Conservation (phyloP, 164 flowering plant species). For the Buxus sempervirens region DNA sequence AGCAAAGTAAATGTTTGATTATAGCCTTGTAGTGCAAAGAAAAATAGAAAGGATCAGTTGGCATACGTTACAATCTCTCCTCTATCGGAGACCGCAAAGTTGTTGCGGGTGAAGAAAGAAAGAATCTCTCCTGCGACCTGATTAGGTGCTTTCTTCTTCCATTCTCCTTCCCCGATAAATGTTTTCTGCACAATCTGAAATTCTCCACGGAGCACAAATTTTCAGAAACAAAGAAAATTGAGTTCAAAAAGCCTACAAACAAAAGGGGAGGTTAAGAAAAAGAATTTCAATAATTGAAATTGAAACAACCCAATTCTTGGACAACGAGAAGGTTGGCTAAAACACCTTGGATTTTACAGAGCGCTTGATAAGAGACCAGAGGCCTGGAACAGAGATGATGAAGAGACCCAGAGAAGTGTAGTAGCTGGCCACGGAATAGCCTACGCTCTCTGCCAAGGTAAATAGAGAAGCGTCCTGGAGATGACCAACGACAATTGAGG, state of each 20-base stretch:
- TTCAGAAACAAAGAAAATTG: background rate
- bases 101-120: constrained; percentile 88
- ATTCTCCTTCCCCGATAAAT: constrained; percentile 48
- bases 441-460: constrained; percentile 47
- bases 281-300: too few relatives aligned
- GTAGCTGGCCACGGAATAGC: constrained; percentile 90
- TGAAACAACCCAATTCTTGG: background rate
- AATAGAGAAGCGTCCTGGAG: constrained; percentile 15
- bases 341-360: constrained; percentile 95
- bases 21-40: too few relatives aligned
- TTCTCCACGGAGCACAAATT: background rate
- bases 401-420: constrained; percentile 93
- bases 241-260: background rate
- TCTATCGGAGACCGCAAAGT: constrained; percentile 74
- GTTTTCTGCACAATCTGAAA: constrained; percentile 84
- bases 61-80: constrained; percentile 86
- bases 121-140: constrained; percentile 84
- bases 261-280: background rate
- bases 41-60: background rate
- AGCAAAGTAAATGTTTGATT: too few relatives aligned
- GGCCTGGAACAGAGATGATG: constrained; percentile 95
- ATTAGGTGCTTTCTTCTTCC: constrained; percentile 54
- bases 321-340: background rate
- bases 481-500: constrained; percentile 1
- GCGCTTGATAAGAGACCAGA: constrained; percentile 99